Evolutionary conservation across 768 basidiomycete species (phyloP).

Genomic region (Termitomyces heimii): DNA sequence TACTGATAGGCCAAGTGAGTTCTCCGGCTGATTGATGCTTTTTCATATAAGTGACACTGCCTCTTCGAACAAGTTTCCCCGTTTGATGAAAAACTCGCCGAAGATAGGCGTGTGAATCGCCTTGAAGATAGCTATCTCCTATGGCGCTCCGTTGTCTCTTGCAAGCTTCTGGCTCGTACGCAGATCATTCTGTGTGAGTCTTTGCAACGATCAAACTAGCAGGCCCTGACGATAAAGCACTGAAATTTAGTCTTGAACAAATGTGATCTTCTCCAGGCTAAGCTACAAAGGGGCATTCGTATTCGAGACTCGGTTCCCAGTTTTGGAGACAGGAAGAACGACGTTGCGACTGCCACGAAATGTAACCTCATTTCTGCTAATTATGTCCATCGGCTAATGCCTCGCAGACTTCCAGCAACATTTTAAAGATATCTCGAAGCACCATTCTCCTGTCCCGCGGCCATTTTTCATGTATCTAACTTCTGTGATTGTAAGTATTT

Average conservation of each 20-base stretch:
- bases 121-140: conserved; percentile 72
- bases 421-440: conserved; percentile 68
- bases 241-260: conserved; percentile 51
- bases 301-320: conserved; percentile 69
- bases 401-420: conserved; percentile 69
- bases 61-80: conserved; percentile 52
- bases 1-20: conserved; percentile 34
- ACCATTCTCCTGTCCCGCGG: conserved; percentile 56
- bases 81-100: conserved; percentile 75
- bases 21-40: neutral
- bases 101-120: conserved; percentile 64
- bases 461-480: conserved; percentile 72
- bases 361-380: conserved; percentile 32
- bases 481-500: conserved; percentile 62
- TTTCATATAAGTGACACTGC: conserved; percentile 11
- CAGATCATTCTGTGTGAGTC: conserved; percentile 46
- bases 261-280: conserved; percentile 68
- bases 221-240: neutral
- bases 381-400: conserved; percentile 1
- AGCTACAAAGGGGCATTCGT: conserved; percentile 59
- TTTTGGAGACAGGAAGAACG: conserved; percentile 70
- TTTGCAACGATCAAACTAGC: neutral
- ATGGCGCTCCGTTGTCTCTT: conserved; percentile 71
- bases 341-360: conserved; percentile 59
- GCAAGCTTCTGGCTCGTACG: conserved; percentile 54